phyloP scores from a whole-genome alignment of 371 early-diverging fungal species.

The Rhizomucor miehei region DNA sequence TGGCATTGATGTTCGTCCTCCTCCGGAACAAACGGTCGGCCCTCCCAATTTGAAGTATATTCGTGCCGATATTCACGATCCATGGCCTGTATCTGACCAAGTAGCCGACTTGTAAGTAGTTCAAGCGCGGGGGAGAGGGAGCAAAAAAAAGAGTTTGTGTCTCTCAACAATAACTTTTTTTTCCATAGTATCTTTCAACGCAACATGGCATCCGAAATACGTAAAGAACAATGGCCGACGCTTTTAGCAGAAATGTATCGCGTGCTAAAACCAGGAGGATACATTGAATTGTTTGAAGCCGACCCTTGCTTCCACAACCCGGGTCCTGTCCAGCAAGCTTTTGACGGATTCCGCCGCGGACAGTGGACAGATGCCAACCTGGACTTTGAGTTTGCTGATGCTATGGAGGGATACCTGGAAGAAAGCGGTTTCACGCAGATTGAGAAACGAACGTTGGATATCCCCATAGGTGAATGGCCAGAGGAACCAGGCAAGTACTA shows the following conservation, averaged over 20 bases:
- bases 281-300: slow-evolving; percentile 36
- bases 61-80: slow-evolving; percentile 27
- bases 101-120: slow-evolving; percentile 39
- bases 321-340: slow-evolving; percentile 47
- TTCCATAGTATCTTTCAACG: slow-evolving; percentile 36
- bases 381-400: slow-evolving; percentile 20
- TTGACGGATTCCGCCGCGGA: slow-evolving; percentile 30
- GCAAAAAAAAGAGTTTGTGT: no score
- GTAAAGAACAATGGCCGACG: slow-evolving; percentile 30
- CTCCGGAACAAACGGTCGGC: slow-evolving; percentile 29
- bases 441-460: slow-evolving; percentile 30
- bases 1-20: slow-evolving; percentile 53
- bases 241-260: slow-evolving; percentile 39
- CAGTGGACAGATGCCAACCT: slow-evolving; percentile 27
- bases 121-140: no score
- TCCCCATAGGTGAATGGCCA: slow-evolving; percentile 51
- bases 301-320: slow-evolving; percentile 40
- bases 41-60: slow-evolving; percentile 33
- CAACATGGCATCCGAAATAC: slow-evolving; percentile 30
- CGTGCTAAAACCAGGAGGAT: slow-evolving; percentile 42
- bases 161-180: no score
- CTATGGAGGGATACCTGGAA: slow-evolving; percentile 14
- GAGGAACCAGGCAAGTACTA: slow-evolving; percentile 39
- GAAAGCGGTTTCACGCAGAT: slow-evolving; percentile 24
- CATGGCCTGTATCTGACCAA: slow-evolving; percentile 35